Conservation (phyloP, 2,329 filamentous ascomycete species). For the Pseudocercospora crystallina region DNA sequence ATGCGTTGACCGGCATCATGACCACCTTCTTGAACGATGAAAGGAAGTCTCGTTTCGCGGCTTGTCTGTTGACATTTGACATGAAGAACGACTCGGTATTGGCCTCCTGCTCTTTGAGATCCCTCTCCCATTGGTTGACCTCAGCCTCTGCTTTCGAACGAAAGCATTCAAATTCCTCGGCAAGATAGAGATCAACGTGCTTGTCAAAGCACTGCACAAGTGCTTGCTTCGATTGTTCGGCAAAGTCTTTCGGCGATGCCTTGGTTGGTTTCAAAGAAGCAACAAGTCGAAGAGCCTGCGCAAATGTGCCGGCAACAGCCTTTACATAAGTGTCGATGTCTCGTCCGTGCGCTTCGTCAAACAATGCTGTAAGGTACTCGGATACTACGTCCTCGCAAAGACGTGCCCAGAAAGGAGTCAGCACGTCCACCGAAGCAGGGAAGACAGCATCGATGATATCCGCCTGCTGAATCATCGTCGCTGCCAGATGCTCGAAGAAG, state of each 20-base stretch:
- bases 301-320: conserved; percentile 83
- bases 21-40: conserved; percentile 98
- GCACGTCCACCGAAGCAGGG: conserved; percentile 65
- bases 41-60: conserved; percentile 93
- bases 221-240: conserved; percentile 65
- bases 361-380: conserved; percentile 80
- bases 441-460: conserved; percentile 81
- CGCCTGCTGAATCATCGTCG: conserved; percentile 79
- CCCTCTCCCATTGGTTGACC: conserved; percentile 85
- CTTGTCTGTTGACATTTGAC: conserved; percentile 90
- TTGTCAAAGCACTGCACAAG: conserved; percentile 79
- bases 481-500: conserved; percentile 75
- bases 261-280: conserved; percentile 68
- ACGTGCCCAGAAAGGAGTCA: conserved; percentile 77
- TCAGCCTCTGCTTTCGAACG: conserved; percentile 71
- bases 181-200: conserved; percentile 88
- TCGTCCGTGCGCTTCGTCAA: conserved; percentile 80
- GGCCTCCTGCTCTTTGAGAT: conserved; percentile 85
- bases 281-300: conserved; percentile 78
- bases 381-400: conserved; percentile 77
- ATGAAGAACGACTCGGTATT: conserved; percentile 92
- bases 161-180: conserved; percentile 88
- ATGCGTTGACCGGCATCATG: conserved; percentile 95
- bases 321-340: conserved; percentile 77
- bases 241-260: conserved; percentile 60